phyloP scores from a whole-genome alignment of 208 protist species.

The Phytomonas francai region DNA sequence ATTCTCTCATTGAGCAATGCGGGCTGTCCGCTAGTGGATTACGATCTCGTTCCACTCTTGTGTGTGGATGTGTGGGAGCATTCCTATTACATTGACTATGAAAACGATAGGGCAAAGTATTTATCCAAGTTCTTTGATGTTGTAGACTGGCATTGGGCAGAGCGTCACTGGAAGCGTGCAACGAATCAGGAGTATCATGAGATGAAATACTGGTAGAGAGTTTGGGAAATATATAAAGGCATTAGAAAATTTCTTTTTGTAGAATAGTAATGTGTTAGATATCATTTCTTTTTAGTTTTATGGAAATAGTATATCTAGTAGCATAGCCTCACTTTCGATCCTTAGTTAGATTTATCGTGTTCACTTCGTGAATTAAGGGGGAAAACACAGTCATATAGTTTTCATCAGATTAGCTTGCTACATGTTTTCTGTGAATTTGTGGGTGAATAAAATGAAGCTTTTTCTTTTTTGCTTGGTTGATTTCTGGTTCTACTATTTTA shows the following conservation, averaged over 20 bases:
- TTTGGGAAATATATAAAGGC: background rate
- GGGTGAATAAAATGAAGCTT: background rate
- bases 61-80: conserved; percentile 93
- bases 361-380: background rate
- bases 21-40: conserved; percentile 65
- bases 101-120: conserved; percentile 85
- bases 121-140: conserved; percentile 88
- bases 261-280: background rate
- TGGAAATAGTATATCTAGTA: conserved; percentile 3
- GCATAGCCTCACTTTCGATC: background rate
- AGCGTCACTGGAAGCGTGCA: conserved; percentile 86
- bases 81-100: conserved; percentile 94
- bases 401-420: background rate
- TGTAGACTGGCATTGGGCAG: conserved; percentile 93
- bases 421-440: background rate
- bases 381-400: background rate
- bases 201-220: conserved; percentile 70
- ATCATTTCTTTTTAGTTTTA: background rate
- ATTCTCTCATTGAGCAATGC: conserved; percentile 78
- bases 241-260: background rate
- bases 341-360: conserved; percentile 1
- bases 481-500: background rate
- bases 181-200: conserved; percentile 84
- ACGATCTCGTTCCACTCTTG: conserved; percentile 58
- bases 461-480: background rate